Conservation (phyloP, 176 grass and related monocot genomes). For the Bonia amplexicaulis region DNA sequence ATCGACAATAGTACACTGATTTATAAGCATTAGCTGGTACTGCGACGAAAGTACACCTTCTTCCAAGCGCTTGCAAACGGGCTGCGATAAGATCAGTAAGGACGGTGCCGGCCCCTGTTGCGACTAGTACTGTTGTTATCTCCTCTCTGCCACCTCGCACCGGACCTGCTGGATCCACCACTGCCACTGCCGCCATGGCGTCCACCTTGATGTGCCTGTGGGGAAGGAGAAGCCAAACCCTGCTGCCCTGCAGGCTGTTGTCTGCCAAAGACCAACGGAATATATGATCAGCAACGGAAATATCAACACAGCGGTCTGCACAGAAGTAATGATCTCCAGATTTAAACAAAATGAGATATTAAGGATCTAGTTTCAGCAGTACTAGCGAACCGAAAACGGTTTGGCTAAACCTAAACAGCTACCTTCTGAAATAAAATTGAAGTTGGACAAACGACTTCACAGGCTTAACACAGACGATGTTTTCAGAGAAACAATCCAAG, state of each 20-base stretch:
- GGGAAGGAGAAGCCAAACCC: slow-evolving; percentile 1
- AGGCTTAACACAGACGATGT: no score
- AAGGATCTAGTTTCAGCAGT: background rate
- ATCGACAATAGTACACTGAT: background rate
- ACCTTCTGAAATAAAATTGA: no score
- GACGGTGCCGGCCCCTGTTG: slow-evolving; percentile 39
- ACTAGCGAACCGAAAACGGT: background rate
- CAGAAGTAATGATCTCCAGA: background rate
- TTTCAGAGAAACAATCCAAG: background rate
- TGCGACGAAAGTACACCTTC: background rate
- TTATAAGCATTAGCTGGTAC: background rate
- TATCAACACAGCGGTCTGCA: background rate
- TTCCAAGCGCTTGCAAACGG: background rate
- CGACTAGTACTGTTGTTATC: slow-evolving; percentile 24
- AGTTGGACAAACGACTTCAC: no score
- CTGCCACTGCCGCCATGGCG: background rate
- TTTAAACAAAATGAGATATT: background rate
- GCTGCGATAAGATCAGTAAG: slow-evolving; percentile 15
- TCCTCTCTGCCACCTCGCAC: slow-evolving; percentile 17
- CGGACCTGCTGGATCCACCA: background rate
- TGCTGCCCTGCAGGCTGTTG: slow-evolving; percentile 39
- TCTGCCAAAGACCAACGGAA: slow-evolving; percentile 1
- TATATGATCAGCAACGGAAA: background rate
- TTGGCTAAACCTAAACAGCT: no score
- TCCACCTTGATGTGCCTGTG: slow-evolving; percentile 7